phyloP scores from a whole-genome alignment of 139 green algal genomes.

The Marvania coccoides region DNA sequence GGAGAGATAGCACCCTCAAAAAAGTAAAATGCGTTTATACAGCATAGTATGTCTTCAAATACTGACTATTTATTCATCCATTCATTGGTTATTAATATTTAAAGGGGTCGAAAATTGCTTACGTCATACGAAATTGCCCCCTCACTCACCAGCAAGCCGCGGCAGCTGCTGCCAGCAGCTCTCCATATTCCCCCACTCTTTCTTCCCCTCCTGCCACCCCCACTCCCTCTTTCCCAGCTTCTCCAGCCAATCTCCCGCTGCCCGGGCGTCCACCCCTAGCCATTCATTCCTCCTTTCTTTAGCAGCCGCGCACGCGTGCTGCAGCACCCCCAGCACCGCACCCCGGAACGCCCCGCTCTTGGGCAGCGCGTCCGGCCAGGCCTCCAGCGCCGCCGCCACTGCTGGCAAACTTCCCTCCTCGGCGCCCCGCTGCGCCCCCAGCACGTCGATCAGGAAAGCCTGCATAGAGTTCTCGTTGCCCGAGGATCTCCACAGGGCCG shows the following conservation, averaged over 20 bases:
- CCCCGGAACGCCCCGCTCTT: background rate
- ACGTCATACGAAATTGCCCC: background rate
- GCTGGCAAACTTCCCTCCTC: background rate
- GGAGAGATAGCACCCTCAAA: background rate
- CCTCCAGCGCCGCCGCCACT: background rate
- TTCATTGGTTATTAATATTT: no score
- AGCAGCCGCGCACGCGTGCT: background rate
- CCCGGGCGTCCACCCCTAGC: no score
- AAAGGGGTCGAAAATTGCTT: no score
- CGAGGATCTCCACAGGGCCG: background rate
- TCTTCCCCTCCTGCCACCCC: background rate
- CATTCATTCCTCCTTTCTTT: no score
- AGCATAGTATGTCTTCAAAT: background rate
- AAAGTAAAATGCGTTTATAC: background rate
- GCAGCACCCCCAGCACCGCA: background rate
- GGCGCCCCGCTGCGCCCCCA: background rate
- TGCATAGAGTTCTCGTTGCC: background rate
- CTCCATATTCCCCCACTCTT: background rate
- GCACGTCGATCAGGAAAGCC: background rate
- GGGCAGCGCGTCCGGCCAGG: background rate
- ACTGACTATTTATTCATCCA: background rate
- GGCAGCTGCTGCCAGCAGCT: background rate
- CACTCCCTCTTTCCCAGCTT: background rate
- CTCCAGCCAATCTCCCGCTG: background rate
- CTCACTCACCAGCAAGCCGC: background rate